These are phyloP conservation scores for Claviceps paspali DNA, from an alignment of 2,329 filamentous ascomycete species.

Conservation along the genomic window DNA sequence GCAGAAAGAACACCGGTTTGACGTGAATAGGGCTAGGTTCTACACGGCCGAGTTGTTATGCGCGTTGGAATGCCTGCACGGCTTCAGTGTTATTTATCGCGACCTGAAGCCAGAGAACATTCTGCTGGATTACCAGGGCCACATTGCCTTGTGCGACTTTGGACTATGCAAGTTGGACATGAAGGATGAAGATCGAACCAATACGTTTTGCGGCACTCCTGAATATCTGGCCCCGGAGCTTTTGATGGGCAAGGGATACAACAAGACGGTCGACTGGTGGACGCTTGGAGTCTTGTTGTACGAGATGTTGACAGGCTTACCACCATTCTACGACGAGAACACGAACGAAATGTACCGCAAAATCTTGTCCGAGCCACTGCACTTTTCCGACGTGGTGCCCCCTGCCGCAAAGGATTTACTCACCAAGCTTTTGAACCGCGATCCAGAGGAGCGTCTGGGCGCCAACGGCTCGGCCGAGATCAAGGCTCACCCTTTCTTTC, in stretches of 20 bases:
- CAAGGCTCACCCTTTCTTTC: slow-evolving; percentile 98
- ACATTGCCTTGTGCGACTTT: slow-evolving; percentile 96
- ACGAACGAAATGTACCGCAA: slow-evolving; percentile 99
- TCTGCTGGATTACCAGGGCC: slow-evolving; percentile 89
- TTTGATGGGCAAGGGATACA: slow-evolving; percentile 85
- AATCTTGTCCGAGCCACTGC: slow-evolving; percentile 87
- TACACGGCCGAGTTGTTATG: slow-evolving; percentile 95
- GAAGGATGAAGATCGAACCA: slow-evolving; percentile 97
- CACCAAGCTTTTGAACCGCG: slow-evolving; percentile 78
- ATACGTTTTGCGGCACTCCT: slow-evolving; percentile 95
- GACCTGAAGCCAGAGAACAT: slow-evolving; percentile 77
- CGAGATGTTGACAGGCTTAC: slow-evolving; percentile 95
- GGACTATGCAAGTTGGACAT: slow-evolving; percentile 97
- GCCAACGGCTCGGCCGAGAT: slow-evolving; percentile 93
- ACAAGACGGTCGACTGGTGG: slow-evolving; percentile 99
- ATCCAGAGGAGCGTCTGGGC: slow-evolving; percentile 77
- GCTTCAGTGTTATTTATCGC: slow-evolving; percentile 94
- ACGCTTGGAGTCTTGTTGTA: slow-evolving; percentile 92
- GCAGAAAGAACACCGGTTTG: slow-evolving; percentile 92
- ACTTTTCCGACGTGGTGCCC: slow-evolving; percentile 91
- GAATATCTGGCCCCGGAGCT: slow-evolving; percentile 95
- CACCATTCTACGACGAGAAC: slow-evolving; percentile 97
- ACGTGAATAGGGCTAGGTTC: slow-evolving; percentile 91
- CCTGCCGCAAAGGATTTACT: slow-evolving; percentile 86
- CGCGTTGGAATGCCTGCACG: slow-evolving; percentile 88